Evolutionary conservation across 257 asterid genomes (phyloP).

Genomic region (Agastache rugosa): DNA sequence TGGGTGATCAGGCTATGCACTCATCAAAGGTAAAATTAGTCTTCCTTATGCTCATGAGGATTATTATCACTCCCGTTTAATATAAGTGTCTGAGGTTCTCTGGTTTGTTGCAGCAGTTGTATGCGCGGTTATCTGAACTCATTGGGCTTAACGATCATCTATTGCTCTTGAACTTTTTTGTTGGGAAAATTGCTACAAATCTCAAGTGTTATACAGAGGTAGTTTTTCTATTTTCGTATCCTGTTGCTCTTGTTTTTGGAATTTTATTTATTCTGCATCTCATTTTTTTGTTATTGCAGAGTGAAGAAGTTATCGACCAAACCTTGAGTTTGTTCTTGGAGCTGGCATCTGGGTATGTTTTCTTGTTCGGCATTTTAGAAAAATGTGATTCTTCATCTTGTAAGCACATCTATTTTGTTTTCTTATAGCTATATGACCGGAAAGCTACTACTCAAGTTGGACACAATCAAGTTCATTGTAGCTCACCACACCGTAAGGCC

Average conservation of each 20-base stretch:
- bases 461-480: constrained; percentile 83
- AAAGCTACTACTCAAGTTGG: constrained; percentile 93
- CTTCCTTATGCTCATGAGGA: constrained; percentile 23
- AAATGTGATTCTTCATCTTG: constrained; percentile 19
- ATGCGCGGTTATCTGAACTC: constrained; percentile 88
- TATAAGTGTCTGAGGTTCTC: constrained; percentile 33
- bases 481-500: constrained; percentile 78
- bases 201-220: constrained; percentile 95
- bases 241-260: constrained; percentile 25
- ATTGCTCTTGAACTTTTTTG: constrained; percentile 75
- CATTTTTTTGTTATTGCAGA: constrained; percentile 50
- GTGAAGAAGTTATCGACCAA: constrained; percentile 90
- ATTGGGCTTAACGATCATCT: constrained; percentile 98
- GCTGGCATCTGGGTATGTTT: constrained; percentile 92
- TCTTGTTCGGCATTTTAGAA: constrained; percentile 19
- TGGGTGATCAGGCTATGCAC: constrained; percentile 98
- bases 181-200: constrained; percentile 87
- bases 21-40: constrained; percentile 78
- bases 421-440: constrained; percentile 90
- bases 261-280: constrained; percentile 29
- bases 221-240: constrained; percentile 27
- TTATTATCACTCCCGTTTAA: constrained; percentile 35
- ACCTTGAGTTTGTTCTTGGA: constrained; percentile 90
- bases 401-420: constrained; percentile 27
- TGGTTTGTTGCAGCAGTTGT: constrained; percentile 86